phyloP scores from a whole-genome alignment of 163 green algal genomes.

The Chlorella variabilis region DNA sequence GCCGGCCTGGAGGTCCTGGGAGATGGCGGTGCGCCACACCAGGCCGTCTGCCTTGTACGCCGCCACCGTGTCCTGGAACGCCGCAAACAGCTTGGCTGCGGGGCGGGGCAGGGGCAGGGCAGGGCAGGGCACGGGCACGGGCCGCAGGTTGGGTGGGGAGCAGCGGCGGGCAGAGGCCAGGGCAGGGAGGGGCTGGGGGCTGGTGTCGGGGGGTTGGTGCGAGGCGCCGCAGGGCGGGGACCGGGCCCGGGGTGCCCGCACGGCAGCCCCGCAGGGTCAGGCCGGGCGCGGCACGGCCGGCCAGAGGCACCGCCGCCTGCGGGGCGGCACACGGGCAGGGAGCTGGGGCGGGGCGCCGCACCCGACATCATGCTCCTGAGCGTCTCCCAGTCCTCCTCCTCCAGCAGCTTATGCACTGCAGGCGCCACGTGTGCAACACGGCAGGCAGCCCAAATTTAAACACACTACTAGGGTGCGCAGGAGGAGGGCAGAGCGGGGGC shows the following conservation, averaged over 20 bases:
- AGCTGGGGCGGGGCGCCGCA: neutral
- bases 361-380: slow-evolving; percentile 35
- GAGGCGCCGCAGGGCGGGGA: too few species aligned
- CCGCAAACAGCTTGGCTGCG: slow-evolving; percentile 3
- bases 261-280: too few species aligned
- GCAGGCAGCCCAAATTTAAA: too few species aligned
- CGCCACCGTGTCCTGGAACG: neutral
- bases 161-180: neutral
- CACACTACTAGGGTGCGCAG: too few species aligned
- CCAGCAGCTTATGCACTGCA: slow-evolving; percentile 18
- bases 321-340: too few species aligned
- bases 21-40: neutral
- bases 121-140: too few species aligned
- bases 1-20: neutral
- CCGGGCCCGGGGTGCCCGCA: too few species aligned
- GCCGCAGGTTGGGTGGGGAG: neutral
- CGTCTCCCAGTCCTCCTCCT: slow-evolving; percentile 25
- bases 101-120: neutral
- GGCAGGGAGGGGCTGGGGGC: too few species aligned
- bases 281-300: too few species aligned
- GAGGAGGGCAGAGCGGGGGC: too few species aligned
- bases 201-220: too few species aligned
- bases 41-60: neutral
- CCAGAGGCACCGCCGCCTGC: too few species aligned
- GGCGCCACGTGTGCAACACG: neutral